Evolutionary conservation across 1,139 yeast genomes (phyloP), one percentile per base, ranked within the genome.

Genomic region (Scheffersomyces titani): DNA sequence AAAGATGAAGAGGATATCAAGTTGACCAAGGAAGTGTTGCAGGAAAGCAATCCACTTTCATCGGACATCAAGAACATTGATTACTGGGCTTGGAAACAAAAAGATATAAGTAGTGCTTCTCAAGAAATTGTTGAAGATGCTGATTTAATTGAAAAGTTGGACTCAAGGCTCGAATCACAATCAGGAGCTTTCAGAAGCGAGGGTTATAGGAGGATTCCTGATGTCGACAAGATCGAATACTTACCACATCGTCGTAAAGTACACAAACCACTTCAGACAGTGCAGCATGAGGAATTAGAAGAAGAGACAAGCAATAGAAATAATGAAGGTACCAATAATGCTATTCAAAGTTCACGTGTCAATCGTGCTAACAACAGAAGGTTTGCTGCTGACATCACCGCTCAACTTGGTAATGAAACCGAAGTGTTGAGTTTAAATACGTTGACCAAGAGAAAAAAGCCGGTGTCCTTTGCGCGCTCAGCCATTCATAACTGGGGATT

Each of bases 401-500:
- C 93, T 5, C 96, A 89, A 63, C 81, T 92, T 61, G 93, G 96
- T 48, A 81, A 88, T 9, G 97, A 92, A 65, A 88, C 96, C 0
- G 97, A 92, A 65, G 83, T 90, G 5, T 75, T 91, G 63, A 88
- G 90, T 56, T 81, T 92, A 73, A 87, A 87, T 65, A 89, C 90
- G 51, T 81, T 93, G 65, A 90, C 92, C 62, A 92, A 92, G 70
- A 83, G 98, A 59, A 92, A 89, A 71, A 94, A 94, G 70, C 97
- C 97, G 0, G 98, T 94, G 13, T 89, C 96, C 19, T 93, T 93
- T 78, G 98, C 98, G 0, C 79, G 99, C 56, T 92, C 98, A 0
- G 96, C 98, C 0, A 94, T 94, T 65, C 99, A 96, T 70, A 92
- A 94, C 68, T 94, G 99, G 99, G 99, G 99, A 0, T 75, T 94